A percentile compares a stretch with the other conserved stretches of the same genome.
Evolutionary conservation across 164 flowering plant genomes (phyloP).

Genomic region (Echeveria elegans): DNA sequence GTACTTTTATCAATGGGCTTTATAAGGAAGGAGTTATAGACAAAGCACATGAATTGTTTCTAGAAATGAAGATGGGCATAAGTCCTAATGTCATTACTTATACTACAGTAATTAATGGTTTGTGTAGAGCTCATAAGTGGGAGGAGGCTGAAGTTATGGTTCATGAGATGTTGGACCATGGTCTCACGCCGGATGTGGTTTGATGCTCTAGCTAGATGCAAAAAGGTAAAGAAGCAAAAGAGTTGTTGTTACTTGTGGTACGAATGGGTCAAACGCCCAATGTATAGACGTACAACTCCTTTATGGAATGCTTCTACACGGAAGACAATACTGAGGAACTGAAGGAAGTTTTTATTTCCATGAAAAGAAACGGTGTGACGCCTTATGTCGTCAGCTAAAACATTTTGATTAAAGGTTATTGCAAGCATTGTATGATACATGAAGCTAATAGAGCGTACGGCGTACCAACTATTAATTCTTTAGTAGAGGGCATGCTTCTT

Average conservation of each 20-base stretch:
- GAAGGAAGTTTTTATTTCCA: background rate
- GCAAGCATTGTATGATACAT: conserved; percentile 20
- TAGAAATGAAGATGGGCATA: too few species aligned
- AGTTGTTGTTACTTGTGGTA: conserved; percentile 29
- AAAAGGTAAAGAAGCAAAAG: conserved; percentile 24
- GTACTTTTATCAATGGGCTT: conserved; percentile 29
- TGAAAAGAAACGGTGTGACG: background rate
- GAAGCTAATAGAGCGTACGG: conserved; percentile 27
- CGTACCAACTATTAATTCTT: conserved; percentile 23
- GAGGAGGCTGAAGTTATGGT: conserved; percentile 30
- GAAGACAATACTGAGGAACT: background rate
- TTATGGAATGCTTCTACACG: conserved; percentile 26
- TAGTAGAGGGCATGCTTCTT: conserved; percentile 30
- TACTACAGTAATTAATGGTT: conserved; percentile 29
- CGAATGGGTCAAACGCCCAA: conserved; percentile 26
- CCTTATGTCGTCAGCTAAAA: background rate
- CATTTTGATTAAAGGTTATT: background rate
- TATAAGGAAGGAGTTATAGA: too few species aligned
- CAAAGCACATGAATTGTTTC: too few species aligned
- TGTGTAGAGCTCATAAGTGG: conserved; percentile 17
- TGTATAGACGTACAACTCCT: conserved; percentile 22
- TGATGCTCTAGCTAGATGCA: conserved; percentile 29
- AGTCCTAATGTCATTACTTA: background rate
- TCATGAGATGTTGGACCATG: conserved; percentile 27
- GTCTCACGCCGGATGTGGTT: conserved; percentile 25